These are phyloP conservation scores for Chlamydomonas eustigma DNA, from an alignment of 139 green algal genomes.

Conservation along the genomic window DNA sequence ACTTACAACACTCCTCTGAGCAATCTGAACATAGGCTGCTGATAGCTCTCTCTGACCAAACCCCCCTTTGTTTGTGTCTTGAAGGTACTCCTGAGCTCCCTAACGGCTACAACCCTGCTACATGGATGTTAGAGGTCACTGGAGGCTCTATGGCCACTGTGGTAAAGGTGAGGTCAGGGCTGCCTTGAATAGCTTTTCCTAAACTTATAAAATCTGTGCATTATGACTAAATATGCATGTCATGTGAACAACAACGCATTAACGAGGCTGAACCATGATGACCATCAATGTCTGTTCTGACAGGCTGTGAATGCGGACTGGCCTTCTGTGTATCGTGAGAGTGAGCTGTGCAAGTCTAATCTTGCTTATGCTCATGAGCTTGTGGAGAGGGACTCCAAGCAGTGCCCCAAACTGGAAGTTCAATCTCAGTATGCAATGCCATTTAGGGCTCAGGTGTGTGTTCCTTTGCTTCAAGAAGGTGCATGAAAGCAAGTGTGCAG, in stretches of 20 bases:
- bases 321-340: background rate
- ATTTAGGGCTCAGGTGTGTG: slow-evolving; percentile 11
- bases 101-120: slow-evolving; percentile 66
- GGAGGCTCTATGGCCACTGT: slow-evolving; percentile 32
- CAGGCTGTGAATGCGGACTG: slow-evolving; percentile 20
- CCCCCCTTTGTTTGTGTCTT: background rate
- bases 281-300: too few relatives aligned
- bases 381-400: background rate
- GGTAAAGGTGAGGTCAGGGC: slow-evolving; percentile 23
- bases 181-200: too few relatives aligned
- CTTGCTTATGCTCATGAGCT: background rate
- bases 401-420: slow-evolving; percentile 1
- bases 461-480: too few relatives aligned
- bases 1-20: too few relatives aligned
- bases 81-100: slow-evolving; percentile 12
- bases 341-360: background rate
- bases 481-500: too few relatives aligned
- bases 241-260: too few relatives aligned
- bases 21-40: too few relatives aligned
- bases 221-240: too few relatives aligned
- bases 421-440: slow-evolving; percentile 22
- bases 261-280: too few relatives aligned
- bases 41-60: too few relatives aligned
- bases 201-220: too few relatives aligned
- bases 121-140: slow-evolving; percentile 77